Evolutionary conservation across 495 filamentous ascomycete genomes (phyloP), one percentile per base, ranked within the genome.

Genomic region (Beverwykella pulmonaria): DNA sequence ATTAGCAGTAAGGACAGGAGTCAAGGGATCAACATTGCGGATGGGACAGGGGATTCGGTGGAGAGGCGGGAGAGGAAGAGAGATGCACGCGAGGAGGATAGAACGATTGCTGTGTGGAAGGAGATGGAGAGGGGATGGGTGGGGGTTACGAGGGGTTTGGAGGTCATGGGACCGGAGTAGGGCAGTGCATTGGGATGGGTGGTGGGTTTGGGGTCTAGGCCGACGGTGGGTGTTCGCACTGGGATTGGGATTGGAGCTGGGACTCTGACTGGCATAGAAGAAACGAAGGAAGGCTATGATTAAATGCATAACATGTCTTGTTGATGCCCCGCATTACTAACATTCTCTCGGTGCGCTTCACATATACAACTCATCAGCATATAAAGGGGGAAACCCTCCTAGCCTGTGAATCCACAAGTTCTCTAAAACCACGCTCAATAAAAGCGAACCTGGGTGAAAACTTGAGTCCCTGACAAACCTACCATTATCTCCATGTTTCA

Each of bases 51-150:
- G 0, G 67, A 64, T 56, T 54, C 27, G 26, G 12, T 25, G 19
- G 65, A 68, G 50, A 26, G 65, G 26, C 27, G 59, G 14, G 65
- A 68, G 53, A 46, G 59, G 59, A 69, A 57, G 55, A 57, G 61
- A 15, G 67, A 69, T 41, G 61, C 53, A 12, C 30, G 15, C 0
- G 67, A 64, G 46, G 67, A 65, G 61, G 67, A 41, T 3, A 64
- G 29, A 29, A 63, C 55, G 9, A 26, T 10, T n/a, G 29, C 26
- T 19, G 61, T 65, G 9, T 69, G 67, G 67, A 56, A 49, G 44
- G 44, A 20, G 17, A 53, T 69, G 61, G 27, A 46, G 48, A 44
- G 25, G 20, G 55, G 61, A 1, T 69, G 67, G 67, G 61, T 64
- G 47, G 54, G 58, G n/a, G 59, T 69, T 34, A 39, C 30, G 30